Percentiles rank a stretch among this genome's conserved stretches.
These are phyloP conservation scores for Yamadazyma sp. DNA, from an alignment of 805 yeast species.

Conservation along the genomic window DNA sequence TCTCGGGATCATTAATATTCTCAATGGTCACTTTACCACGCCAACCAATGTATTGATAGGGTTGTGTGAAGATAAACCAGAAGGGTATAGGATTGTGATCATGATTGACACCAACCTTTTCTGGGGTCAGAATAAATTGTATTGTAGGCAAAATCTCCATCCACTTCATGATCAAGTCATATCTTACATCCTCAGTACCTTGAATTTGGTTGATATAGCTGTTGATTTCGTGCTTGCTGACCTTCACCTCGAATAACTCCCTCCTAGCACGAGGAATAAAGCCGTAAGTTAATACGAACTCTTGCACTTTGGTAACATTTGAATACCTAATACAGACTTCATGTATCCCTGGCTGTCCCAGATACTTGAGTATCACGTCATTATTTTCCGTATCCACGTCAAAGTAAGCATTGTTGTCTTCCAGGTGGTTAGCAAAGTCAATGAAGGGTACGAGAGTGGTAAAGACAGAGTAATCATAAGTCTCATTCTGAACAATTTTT, in stretches of 20 bases:
- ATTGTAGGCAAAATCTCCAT: conserved; percentile 26
- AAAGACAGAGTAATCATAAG: conserved; percentile 36
- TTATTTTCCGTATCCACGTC: conserved; percentile 52
- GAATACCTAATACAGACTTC: conserved; percentile 16
- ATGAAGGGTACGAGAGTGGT: conserved; percentile 63
- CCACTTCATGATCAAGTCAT: conserved; percentile 24
- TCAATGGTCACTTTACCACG: conserved; percentile 5
- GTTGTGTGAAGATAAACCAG: conserved; percentile 15
- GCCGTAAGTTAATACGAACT: conserved; percentile 32
- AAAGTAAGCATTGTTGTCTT: conserved; percentile 51
- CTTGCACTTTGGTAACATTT: conserved; percentile 12
- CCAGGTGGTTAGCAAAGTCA: conserved; percentile 65
- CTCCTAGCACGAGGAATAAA: conserved; percentile 25
- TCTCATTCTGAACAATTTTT: conserved; percentile 43
- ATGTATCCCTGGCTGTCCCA: conserved; percentile 7
- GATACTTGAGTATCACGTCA: conserved; percentile 61
- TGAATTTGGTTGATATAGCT: conserved; percentile 12
- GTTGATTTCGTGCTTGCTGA: conserved; percentile 11
- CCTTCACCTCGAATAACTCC: conserved; percentile 14
- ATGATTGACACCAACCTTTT: conserved; percentile 11
- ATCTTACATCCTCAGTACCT: conserved; percentile 14
- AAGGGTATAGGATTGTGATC: conserved; percentile 16
- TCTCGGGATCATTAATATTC: conserved; percentile 20
- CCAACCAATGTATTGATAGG: conserved; percentile 20
- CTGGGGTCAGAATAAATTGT: conserved; percentile 16